These are phyloP conservation scores for Baorangia bicolor DNA, from an alignment of 768 basidiomycete species.

Conservation along the genomic window DNA sequence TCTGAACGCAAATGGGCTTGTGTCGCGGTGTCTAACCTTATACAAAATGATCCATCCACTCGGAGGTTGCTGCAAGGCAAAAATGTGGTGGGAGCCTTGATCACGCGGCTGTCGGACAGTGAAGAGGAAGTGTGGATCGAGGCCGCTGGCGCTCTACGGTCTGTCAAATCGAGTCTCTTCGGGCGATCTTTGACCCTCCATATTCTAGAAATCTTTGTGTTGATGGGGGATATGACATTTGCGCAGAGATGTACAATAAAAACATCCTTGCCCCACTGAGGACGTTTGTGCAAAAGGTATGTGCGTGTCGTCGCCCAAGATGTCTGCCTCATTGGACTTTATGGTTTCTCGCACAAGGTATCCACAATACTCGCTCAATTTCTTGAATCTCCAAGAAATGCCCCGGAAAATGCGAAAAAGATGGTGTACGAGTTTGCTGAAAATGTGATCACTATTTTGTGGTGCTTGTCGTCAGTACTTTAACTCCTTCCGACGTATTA, in stretches of 20 bases:
- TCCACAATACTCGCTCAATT: slow-evolving; percentile 69
- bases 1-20: slow-evolving; percentile 93
- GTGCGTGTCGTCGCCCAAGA: not conserved
- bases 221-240: slow-evolving; percentile 94
- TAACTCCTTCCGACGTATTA: not conserved
- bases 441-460: slow-evolving; percentile 87
- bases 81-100: slow-evolving; percentile 84
- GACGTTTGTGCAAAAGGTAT: slow-evolving; percentile 76
- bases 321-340: not conserved
- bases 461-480: slow-evolving; percentile 90
- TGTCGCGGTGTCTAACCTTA: slow-evolving; percentile 92
- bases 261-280: slow-evolving; percentile 78
- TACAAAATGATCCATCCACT: slow-evolving; percentile 93
- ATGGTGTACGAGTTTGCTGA: slow-evolving; percentile 87
- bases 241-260: slow-evolving; percentile 97
- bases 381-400: slow-evolving; percentile 55
- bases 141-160: slow-evolving; percentile 87
- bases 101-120: slow-evolving; percentile 82
- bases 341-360: slow-evolving; percentile 48
- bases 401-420: slow-evolving; percentile 68
- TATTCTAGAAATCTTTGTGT: slow-evolving; percentile 82
- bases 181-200: slow-evolving; percentile 6
- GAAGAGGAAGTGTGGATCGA: slow-evolving; percentile 92
- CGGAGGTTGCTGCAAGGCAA: slow-evolving; percentile 86
- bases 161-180: slow-evolving; percentile 20